A percentile compares a stretch with the other conserved stretches of the same genome.
Conservation (phyloP, 192 early-diverging fungal genomes). For the Coemansia sp. region DNA sequence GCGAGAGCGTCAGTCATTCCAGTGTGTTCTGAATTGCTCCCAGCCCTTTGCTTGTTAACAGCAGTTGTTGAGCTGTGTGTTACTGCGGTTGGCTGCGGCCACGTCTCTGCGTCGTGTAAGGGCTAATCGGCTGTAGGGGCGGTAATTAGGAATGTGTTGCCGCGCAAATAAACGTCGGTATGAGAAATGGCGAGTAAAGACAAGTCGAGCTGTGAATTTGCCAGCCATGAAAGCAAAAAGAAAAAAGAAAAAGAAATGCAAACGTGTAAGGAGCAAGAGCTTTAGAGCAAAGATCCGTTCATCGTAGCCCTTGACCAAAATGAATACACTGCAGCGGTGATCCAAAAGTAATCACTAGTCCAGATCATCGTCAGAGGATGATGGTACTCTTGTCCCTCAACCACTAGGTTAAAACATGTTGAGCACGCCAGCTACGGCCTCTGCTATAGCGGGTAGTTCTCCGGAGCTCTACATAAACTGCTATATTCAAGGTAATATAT, state of each 20-base stretch:
- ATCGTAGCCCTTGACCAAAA: not conserved
- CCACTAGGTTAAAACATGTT: not conserved
- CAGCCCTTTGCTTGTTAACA: not conserved
- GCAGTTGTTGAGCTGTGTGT: not conserved
- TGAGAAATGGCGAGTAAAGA: conserved; percentile 9
- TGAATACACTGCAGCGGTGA: not conserved
- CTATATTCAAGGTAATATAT: no score
- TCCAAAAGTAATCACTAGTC: not conserved
- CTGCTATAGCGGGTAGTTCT: no score
- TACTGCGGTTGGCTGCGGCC: not conserved
- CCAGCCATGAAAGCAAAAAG: conserved; percentile 1
- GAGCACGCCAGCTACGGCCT: no score
- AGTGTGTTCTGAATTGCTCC: not conserved
- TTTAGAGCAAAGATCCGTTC: not conserved
- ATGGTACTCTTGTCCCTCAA: no score
- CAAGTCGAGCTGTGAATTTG: conserved; percentile 10
- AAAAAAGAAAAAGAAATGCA: not conserved
- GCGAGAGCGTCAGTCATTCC: not conserved
- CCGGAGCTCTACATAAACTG: no score
- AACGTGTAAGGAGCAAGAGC: not conserved
- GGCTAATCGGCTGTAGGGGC: not conserved
- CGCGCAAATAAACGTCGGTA: conserved; percentile 4
- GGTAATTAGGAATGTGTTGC: not conserved
- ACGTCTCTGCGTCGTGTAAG: not conserved
- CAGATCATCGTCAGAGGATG: not conserved